These are phyloP conservation scores for Coemansia interrupta DNA, from an alignment of 192 early-diverging fungal genomes.

Conservation along the genomic window DNA sequence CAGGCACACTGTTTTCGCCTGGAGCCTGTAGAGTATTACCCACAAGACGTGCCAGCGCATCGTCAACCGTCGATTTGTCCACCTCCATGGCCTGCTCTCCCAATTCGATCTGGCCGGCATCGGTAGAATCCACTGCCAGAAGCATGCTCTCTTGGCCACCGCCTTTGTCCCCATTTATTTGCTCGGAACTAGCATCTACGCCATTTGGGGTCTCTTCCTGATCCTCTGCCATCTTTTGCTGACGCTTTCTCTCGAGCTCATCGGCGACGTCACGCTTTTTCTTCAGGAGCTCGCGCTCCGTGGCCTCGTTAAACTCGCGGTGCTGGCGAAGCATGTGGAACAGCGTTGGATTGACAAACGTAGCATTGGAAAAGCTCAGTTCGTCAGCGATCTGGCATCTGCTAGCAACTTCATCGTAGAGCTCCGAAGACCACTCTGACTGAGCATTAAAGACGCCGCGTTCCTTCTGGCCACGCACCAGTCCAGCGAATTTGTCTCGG, in stretches of 20 bases:
- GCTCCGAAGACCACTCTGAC: constrained; percentile 36
- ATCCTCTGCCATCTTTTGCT: constrained; percentile 15
- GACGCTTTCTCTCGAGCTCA: constrained; percentile 28
- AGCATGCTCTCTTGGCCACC: not conserved
- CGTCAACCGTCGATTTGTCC: constrained; percentile 38
- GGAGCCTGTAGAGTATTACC: not conserved
- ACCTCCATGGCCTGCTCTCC: constrained; percentile 36
- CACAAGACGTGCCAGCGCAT: constrained; percentile 45
- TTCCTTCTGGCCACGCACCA: constrained; percentile 45
- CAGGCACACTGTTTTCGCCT: not conserved
- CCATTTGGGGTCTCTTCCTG: not conserved
- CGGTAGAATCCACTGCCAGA: not conserved
- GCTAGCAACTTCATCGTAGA: constrained; percentile 24
- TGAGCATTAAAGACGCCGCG: constrained; percentile 36
- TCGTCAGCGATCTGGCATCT: constrained; percentile 49
- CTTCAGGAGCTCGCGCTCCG: constrained; percentile 46
- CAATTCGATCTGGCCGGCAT: not conserved
- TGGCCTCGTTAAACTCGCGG: constrained; percentile 55
- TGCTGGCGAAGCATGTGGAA: constrained; percentile 55
- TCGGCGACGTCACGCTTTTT: constrained; percentile 42
- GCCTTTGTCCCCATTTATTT: not conserved
- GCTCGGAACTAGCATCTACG: too few relatives aligned
- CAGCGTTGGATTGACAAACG: constrained; percentile 54
- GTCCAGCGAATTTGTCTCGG: constrained; percentile 43
- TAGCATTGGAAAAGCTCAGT: constrained; percentile 49